phyloP scores from a whole-genome alignment of 345 rosid genomes.

The Camelina sativa region DNA sequence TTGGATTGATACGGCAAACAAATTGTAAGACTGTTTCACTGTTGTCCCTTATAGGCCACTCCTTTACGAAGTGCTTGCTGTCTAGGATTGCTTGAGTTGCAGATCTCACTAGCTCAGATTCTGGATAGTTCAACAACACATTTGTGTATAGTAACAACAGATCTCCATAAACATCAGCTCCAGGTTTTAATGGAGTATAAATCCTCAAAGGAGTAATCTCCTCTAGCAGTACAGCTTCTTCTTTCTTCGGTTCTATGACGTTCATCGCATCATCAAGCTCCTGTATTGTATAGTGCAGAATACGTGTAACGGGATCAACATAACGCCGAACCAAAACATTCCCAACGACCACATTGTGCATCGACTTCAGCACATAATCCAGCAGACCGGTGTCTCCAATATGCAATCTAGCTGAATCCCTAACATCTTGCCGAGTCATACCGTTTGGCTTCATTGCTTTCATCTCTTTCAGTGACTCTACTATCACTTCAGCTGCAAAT shows the following conservation, averaged over 20 bases:
- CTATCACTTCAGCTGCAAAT: conserved; percentile 82
- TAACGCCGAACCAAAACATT: conserved; percentile 57
- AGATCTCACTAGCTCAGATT: conserved; percentile 50
- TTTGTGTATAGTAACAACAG: conserved; percentile 54
- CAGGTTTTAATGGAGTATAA: conserved; percentile 41
- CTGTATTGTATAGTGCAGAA: conserved; percentile 74
- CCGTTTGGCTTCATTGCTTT: conserved; percentile 53
- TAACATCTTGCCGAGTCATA: conserved; percentile 86
- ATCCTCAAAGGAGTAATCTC: conserved; percentile 28
- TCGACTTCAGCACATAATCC: conserved; percentile 78
- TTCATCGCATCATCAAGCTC: conserved; percentile 47
- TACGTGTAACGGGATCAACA: conserved; percentile 62
- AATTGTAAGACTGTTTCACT: conserved; percentile 54
- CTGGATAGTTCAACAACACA: conserved; percentile 65
- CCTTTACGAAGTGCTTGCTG: conserved; percentile 78
- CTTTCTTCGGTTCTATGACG: conserved; percentile 27
- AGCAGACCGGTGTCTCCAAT: conserved; percentile 92
- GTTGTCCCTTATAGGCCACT: conserved; percentile 66
- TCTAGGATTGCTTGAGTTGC: conserved; percentile 68
- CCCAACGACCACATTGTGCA: conserved; percentile 78
- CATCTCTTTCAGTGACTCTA: conserved; percentile 60
- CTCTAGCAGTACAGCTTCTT: conserved; percentile 24
- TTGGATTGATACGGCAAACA: conserved; percentile 59
- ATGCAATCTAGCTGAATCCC: conserved; percentile 89
- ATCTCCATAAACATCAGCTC: conserved; percentile 62